Percentiles rank a stretch among this genome's conserved stretches.
Evolutionary conservation across 345 rosid genomes (phyloP).

Genomic region (Gossypium ekmanianum): DNA sequence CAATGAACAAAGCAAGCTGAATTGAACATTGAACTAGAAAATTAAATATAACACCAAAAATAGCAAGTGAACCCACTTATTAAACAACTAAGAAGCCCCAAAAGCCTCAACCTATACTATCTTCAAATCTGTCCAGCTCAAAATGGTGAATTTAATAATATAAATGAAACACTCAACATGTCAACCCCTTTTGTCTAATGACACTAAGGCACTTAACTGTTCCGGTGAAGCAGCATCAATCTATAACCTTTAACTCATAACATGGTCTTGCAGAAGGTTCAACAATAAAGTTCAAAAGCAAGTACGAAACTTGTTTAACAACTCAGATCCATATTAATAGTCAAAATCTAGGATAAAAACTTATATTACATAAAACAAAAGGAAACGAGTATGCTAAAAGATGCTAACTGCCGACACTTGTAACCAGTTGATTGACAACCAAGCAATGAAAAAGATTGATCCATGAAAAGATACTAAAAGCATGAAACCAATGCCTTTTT

Average conservation of each 20-base stretch:
- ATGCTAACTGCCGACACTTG: slow-evolving; percentile 6
- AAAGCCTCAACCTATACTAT: neutral
- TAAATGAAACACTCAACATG: neutral
- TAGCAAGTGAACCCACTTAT: slow-evolving; percentile 1
- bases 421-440: slow-evolving; percentile 16
- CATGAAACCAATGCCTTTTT: neutral
- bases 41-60: neutral
- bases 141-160: neutral
- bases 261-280: neutral
- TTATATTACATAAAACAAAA: neutral
- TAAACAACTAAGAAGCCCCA: neutral
- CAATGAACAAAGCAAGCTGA: slow-evolving; percentile 7
- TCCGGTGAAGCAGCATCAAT: neutral
- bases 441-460: slow-evolving; percentile 12
- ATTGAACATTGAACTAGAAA: slow-evolving; percentile 9
- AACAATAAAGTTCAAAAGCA: slow-evolving; percentile 9
- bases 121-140: slow-evolving; percentile 12
- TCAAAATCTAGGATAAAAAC: neutral
- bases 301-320: neutral
- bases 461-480: slow-evolving; percentile 8
- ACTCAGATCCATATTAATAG: slow-evolving; percentile 17
- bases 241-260: slow-evolving; percentile 10
- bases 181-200: neutral
- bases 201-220: neutral
- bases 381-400: neutral